These are phyloP conservation scores for Thymus mandschuricus DNA, from an alignment of 257 asterid species.

Conservation along the genomic window DNA sequence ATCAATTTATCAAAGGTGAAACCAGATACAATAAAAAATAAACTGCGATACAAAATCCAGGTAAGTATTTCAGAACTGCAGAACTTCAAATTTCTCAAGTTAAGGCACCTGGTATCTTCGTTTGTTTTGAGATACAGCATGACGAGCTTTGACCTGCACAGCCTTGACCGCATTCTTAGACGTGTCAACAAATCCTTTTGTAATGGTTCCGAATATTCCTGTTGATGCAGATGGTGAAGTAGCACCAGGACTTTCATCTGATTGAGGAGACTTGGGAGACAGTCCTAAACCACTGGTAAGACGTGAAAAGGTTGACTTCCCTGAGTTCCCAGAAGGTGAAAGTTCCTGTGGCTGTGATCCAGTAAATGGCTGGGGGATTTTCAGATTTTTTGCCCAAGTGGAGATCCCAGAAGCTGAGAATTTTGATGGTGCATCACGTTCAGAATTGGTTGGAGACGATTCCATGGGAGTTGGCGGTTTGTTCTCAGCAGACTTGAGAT, in stretches of 20 bases:
- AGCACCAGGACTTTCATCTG: slow-evolving; percentile 62
- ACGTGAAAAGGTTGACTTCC: slow-evolving; percentile 73
- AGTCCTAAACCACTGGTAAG: slow-evolving; percentile 80
- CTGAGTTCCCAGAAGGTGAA: slow-evolving; percentile 63
- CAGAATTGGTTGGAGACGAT: slow-evolving; percentile 47
- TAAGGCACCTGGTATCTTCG: slow-evolving; percentile 91
- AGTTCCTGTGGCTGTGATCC: slow-evolving; percentile 77
- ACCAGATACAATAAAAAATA: slow-evolving; percentile 6
- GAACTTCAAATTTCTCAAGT: not conserved
- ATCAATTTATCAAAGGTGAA: slow-evolving; percentile 8
- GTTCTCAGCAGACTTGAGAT: slow-evolving; percentile 40
- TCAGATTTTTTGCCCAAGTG: slow-evolving; percentile 86
- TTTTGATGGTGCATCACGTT: slow-evolving; percentile 57
- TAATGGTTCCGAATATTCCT: slow-evolving; percentile 79
- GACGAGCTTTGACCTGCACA: slow-evolving; percentile 97
- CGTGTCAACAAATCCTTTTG: slow-evolving; percentile 90
- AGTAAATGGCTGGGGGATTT: slow-evolving; percentile 79
- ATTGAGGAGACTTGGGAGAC: slow-evolving; percentile 81
- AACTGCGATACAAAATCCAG: slow-evolving; percentile 2
- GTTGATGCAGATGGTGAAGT: slow-evolving; percentile 66
- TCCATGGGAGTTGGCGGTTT: slow-evolving; percentile 44
- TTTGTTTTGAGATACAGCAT: slow-evolving; percentile 95
- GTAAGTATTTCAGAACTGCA: slow-evolving; percentile 6
- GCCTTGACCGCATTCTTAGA: slow-evolving; percentile 96
- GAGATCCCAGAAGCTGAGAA: slow-evolving; percentile 83